Conservation (phyloP, 768 basidiomycete genomes). For the Grammothele lineata region DNA sequence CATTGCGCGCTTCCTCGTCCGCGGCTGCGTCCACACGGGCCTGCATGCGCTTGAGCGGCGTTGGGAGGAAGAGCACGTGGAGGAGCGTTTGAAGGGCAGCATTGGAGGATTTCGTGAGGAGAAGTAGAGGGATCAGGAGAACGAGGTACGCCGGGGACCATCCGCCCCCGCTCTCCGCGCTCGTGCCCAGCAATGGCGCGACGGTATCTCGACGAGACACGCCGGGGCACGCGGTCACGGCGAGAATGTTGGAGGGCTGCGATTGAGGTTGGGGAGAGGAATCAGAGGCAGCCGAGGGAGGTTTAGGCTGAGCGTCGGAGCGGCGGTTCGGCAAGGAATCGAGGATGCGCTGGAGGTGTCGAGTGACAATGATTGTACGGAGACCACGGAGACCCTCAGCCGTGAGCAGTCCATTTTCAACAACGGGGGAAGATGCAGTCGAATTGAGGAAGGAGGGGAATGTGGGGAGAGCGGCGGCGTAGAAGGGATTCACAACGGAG, state of each 20-base stretch:
- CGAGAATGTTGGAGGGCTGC: slow-evolving; percentile 71
- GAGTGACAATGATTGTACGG: slow-evolving; percentile 57
- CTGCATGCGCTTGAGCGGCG: slow-evolving; percentile 56
- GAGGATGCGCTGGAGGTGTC: slow-evolving; percentile 80
- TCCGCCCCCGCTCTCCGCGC: slow-evolving; percentile 27
- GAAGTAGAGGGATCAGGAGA: slow-evolving; percentile 58
- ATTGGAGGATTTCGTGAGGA: slow-evolving; percentile 65
- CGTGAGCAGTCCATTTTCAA: slow-evolving; percentile 33
- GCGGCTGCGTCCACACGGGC: slow-evolving; percentile 29
- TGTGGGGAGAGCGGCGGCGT: slow-evolving; percentile 66
- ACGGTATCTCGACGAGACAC: slow-evolving; percentile 69
- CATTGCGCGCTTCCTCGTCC: slow-evolving; percentile 9
- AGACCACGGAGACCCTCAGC: slow-evolving; percentile 64
- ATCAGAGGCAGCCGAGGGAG: slow-evolving; percentile 15
- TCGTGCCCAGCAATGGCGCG: slow-evolving; percentile 48
- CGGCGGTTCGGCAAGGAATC: slow-evolving; percentile 71
- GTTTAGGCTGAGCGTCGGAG: slow-evolving; percentile 3
- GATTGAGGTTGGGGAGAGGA: neutral
- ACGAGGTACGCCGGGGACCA: slow-evolving; percentile 60
- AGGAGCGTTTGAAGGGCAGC: slow-evolving; percentile 72
- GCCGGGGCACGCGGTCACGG: slow-evolving; percentile 72
- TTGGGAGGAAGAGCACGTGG: slow-evolving; percentile 78
- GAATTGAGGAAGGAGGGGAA: slow-evolving; percentile 29
- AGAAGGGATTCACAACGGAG: slow-evolving; percentile 84
- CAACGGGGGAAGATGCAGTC: slow-evolving; percentile 18